A percentile compares a stretch with the other conserved stretches of the same genome.
Conservation (phyloP, 371 early-diverging fungal genomes). For the Polyrhizophydium stewartii region DNA sequence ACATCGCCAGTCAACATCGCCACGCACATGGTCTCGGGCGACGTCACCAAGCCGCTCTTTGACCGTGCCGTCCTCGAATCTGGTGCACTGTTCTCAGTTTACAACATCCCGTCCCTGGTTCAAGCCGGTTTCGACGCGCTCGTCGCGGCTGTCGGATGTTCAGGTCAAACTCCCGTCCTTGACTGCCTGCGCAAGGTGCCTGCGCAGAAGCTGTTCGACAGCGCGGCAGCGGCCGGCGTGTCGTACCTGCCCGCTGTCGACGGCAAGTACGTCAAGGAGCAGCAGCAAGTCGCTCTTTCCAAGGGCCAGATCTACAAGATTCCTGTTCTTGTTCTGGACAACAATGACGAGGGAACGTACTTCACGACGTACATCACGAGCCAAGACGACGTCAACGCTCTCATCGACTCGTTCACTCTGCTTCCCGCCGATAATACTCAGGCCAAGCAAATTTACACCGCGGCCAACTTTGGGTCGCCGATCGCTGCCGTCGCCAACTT, state of each 20-base stretch:
- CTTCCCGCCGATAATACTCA: neutral
- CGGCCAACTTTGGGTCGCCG: neutral
- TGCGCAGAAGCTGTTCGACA: neutral
- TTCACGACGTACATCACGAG: neutral
- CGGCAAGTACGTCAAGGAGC: constrained; percentile 1
- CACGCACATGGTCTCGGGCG: constrained; percentile 1
- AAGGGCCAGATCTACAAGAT: neutral
- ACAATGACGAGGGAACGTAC: neutral
- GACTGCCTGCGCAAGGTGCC: neutral
- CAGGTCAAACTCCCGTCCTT: neutral
- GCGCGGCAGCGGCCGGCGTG: neutral
- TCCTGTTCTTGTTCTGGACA: neutral
- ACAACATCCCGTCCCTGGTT: neutral
- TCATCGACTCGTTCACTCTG: neutral
- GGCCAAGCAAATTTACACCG: neutral
- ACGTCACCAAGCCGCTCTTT: neutral
- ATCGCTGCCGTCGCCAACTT: neutral
- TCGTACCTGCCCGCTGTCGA: neutral
- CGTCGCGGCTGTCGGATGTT: neutral
- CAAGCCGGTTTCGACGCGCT: constrained; percentile 5
- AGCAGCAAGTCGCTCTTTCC: neutral
- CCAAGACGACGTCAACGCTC: too few relatives aligned
- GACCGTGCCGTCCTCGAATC: neutral
- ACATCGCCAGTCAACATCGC: neutral
- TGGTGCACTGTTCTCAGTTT: neutral